Evolutionary conservation across 805 yeast species (phyloP), one percentile per base, ranked within the genome.

Genomic region (Kuraishia piskuri): DNA sequence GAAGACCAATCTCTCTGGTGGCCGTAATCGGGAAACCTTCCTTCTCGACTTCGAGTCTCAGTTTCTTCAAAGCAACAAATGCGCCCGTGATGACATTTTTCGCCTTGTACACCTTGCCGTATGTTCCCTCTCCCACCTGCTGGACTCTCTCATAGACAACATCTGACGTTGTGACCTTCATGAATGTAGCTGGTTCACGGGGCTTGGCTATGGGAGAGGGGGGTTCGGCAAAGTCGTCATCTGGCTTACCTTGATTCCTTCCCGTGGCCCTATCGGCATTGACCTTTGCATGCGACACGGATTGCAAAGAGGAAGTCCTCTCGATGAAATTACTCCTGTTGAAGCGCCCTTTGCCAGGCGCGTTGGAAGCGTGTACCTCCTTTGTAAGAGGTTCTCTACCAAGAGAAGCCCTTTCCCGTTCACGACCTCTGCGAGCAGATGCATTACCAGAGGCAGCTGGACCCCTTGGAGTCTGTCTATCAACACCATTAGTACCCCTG

Each of bases 101-200:
- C 0, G 97, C 96, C 64, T 90, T 90, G 71, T 87, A 90, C 21
- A 94, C 99, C 65, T 89, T 90, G 20, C 99, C 99, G 67, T 94
- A 94, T 0, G 98, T 94, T 9, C 99, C 99, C 69, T 94, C 98
- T n/a, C 99, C 99, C 4, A 94, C 98, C 64, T 94, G 98, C 46
- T 80, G 77, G 1, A 88, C 80, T 53, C 91, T 74, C 58, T 85
- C 84, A 66, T 86, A 90, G 2, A 79, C 64, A 12, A 76, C 75
- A 1, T 22, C 26, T n/a, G 25, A 3, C 25, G 46, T 22, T 6
- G 53, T 49, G 14, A 53, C 55, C 48, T 55, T 56, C 67, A 65
- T 63, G 50, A 62, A 63, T 3, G 53, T 51, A 20, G 22, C 46
- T n/a, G 40, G 40, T 12, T 31, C n/a, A 6, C 8, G 40, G 17